Evolutionary conservation across 1,284 basidiomycete species (phyloP), one percentile per base, ranked within the genome.

Genomic region (Ustilago xerochloae): DNA sequence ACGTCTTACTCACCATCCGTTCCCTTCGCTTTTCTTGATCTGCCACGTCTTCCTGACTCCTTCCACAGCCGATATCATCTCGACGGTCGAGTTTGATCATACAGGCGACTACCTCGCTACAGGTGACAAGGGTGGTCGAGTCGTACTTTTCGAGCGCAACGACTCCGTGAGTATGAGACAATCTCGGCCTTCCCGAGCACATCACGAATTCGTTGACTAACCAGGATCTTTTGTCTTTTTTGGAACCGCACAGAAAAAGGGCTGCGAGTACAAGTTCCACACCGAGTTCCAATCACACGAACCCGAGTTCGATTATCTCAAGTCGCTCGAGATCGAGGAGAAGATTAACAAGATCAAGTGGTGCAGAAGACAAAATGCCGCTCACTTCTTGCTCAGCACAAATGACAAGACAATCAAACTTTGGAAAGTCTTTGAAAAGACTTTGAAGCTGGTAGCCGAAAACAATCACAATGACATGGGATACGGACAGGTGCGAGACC

Each of bases 291-390:
- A 99, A 88, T 97, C 94, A 45, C 97, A 99, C 86, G 97, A 99
- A 86, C 97, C 97, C 63, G 97, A 99, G 86, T 99, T 99, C 86
- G 97, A 99, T 88, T 99, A 99, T 86, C 91, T 99, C 85, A 99
- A 99, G 88, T 97, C 94, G 30, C 88, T 99, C 78, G 97, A 99
- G 88, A 99, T 99, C 85, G 97, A 99, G 87, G 97, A 99, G 88
- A 99, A 99, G 91, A 99, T 99, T 89, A 99, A 99, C 88, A 93
- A 97, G 89, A 99, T 99, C 89, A 93, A 95, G 85, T 99, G 97
- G 97, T 98, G 95, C 89, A 94, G 91, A 87, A 90, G 97, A 74
- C 95, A 98, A 87, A 99, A 99, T 83, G 89, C 92, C 30, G 94
- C 97, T 47, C 97, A 99, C 86, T 98, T 99, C 86, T 87, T 99